These are phyloP conservation scores for Saussurea involucrata DNA, from an alignment of 129 eudicot species.

Conservation along the genomic window DNA sequence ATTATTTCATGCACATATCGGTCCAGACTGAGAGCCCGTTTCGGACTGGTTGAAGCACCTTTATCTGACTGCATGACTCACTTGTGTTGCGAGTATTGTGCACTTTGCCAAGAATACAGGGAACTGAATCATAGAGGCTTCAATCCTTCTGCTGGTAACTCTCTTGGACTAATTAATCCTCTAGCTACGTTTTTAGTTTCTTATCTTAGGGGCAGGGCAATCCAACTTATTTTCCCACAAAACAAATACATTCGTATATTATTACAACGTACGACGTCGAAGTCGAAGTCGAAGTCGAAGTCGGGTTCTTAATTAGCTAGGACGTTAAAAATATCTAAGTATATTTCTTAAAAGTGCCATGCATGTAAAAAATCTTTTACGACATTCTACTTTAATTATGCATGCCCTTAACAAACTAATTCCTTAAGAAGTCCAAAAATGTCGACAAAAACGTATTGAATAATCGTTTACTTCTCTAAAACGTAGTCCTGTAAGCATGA, in stretches of 20 bases:
- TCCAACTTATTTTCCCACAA: too few relatives aligned
- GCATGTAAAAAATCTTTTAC: too few relatives aligned
- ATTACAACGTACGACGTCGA: too few relatives aligned
- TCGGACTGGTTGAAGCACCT: slow-evolving; percentile 42
- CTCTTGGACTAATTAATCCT: neutral
- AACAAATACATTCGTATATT: neutral
- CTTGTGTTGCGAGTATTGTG: slow-evolving; percentile 55
- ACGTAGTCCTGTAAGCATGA: too few relatives aligned
- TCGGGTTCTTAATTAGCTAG: neutral
- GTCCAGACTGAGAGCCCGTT: slow-evolving; percentile 32
- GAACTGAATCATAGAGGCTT: slow-evolving; percentile 50
- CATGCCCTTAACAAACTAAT: neutral
- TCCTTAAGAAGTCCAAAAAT: neutral
- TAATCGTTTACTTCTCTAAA: too few relatives aligned
- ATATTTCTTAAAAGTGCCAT: neutral
- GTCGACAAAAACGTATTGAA: neutral
- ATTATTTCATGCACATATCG: slow-evolving; percentile 41
- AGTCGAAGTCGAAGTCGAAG: too few relatives aligned
- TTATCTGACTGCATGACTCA: slow-evolving; percentile 54
- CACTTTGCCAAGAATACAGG: slow-evolving; percentile 59
- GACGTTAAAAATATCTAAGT: too few relatives aligned
- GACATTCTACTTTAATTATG: neutral
- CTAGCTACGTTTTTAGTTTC: neutral
- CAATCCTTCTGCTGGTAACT: slow-evolving; percentile 46
- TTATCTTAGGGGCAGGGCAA: neutral